Evolutionary conservation across 2,329 filamentous ascomycete species (phyloP).

Genomic region (Alternaria alternata): DNA sequence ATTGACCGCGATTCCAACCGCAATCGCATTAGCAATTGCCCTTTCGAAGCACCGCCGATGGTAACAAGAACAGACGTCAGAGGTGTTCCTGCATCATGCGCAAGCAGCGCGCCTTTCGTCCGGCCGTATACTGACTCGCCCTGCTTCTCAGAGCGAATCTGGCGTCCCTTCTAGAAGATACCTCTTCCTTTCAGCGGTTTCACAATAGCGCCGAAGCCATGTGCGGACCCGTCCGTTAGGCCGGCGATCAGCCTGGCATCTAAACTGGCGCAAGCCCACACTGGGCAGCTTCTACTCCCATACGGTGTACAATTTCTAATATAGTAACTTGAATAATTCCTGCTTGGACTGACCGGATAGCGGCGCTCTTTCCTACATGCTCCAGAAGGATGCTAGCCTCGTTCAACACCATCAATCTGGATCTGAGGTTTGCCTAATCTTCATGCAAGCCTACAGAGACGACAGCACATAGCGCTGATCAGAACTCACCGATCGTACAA

Average conservation of each 20-base stretch:
- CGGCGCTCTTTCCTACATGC: neutral
- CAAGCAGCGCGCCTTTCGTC: constrained; percentile 3
- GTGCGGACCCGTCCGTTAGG: constrained; percentile 22
- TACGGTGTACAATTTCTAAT: constrained; percentile 5
- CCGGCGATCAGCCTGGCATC: constrained; percentile 21
- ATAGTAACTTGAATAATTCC: neutral
- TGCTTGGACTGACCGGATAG: neutral
- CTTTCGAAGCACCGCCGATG: neutral
- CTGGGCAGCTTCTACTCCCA: neutral
- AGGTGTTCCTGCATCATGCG: neutral
- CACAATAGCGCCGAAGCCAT: constrained; percentile 22
- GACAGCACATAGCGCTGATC: constrained; percentile 3
- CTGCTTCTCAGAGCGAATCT: constrained; percentile 9
- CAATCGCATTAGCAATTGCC: neutral
- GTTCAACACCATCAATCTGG: neutral
- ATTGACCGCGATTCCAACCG: constrained; percentile 11
- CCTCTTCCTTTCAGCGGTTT: constrained; percentile 22
- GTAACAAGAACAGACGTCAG: neutral
- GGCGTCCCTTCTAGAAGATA: constrained; percentile 23
- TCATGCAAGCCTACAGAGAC: neutral
- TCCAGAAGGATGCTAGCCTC: neutral
- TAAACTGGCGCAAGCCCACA: constrained; percentile 4
- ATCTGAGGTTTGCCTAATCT: neutral
- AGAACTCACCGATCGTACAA: constrained; percentile 1
- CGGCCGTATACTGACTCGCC: constrained; percentile 16